Conservation (phyloP, 2,329 filamentous ascomycete species). For the Epichloe bromicola region DNA sequence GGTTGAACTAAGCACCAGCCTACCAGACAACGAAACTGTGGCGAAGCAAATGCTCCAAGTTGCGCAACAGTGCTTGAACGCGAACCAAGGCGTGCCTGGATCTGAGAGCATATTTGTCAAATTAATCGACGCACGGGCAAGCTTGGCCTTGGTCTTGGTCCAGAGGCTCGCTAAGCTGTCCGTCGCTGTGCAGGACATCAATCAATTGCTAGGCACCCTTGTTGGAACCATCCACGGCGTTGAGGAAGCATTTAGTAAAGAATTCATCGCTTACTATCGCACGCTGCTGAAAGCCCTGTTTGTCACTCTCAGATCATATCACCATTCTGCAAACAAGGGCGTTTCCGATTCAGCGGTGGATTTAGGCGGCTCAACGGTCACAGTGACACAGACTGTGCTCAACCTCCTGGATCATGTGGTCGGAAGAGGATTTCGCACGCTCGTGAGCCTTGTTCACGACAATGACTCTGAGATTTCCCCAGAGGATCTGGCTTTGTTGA, state of each 20-base stretch:
- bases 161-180: slow-evolving; percentile 59
- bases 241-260: slow-evolving; percentile 38
- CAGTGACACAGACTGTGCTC: slow-evolving; percentile 49
- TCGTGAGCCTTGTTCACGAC: slow-evolving; percentile 74
- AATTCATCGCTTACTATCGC: slow-evolving; percentile 60
- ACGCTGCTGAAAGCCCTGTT: slow-evolving; percentile 76
- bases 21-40: slow-evolving; percentile 40
- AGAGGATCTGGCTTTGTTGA: slow-evolving; percentile 76
- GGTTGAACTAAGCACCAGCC: slow-evolving; percentile 62
- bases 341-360: slow-evolving; percentile 18
- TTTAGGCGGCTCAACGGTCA: slow-evolving; percentile 25
- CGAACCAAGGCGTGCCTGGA: slow-evolving; percentile 60
- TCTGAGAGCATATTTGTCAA: slow-evolving; percentile 73
- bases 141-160: slow-evolving; percentile 69
- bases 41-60: slow-evolving; percentile 62
- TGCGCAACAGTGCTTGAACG: slow-evolving; percentile 61
- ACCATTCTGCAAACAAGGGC: slow-evolving; percentile 19
- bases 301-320: slow-evolving; percentile 60
- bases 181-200: slow-evolving; percentile 35
- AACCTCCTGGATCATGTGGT: slow-evolving; percentile 72
- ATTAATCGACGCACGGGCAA: slow-evolving; percentile 62
- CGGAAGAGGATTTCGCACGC: slow-evolving; percentile 65
- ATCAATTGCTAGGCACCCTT: slow-evolving; percentile 36
- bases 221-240: slow-evolving; percentile 40
- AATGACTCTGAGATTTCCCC: slow-evolving; percentile 44